phyloP scores from a whole-genome alignment of 1,284 basidiomycete genomes.

The Cerioporus squamosus region DNA sequence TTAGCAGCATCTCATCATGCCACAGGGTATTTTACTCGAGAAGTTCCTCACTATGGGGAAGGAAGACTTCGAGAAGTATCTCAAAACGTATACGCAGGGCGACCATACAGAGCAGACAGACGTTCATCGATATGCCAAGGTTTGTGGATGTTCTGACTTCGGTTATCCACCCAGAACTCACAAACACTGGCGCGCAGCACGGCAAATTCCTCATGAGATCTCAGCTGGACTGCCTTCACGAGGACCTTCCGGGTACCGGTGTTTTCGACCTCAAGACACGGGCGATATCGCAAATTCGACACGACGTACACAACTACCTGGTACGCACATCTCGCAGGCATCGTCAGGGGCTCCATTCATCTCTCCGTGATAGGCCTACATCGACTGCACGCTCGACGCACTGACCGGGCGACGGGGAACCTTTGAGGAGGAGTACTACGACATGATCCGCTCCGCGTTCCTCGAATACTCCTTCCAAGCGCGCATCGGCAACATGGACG shows the following conservation, averaged over 20 bases:
- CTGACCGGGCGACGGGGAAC: conserved; percentile 70
- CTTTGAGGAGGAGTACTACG: conserved; percentile 91
- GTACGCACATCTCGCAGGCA: conserved; percentile 39
- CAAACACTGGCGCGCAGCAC: conserved; percentile 48
- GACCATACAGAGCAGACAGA: conserved; percentile 40
- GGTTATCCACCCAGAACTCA: no score
- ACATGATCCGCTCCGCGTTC: conserved; percentile 92
- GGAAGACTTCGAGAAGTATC: conserved; percentile 68
- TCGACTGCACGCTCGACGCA: conserved; percentile 74
- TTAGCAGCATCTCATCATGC: background rate
- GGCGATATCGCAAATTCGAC: conserved; percentile 83
- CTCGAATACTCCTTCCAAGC: conserved; percentile 97
- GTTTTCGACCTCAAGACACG: conserved; percentile 98
- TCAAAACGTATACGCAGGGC: conserved; percentile 47
- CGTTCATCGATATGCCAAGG: conserved; percentile 78
- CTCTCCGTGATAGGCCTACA: conserved; percentile 60
- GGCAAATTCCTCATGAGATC: conserved; percentile 89
- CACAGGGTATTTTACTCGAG: conserved; percentile 86
- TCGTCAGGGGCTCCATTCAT: conserved; percentile 1
- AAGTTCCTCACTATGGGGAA: conserved; percentile 81
- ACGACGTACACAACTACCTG: conserved; percentile 87
- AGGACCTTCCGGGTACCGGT: conserved; percentile 83
- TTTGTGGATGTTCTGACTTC: conserved; percentile 36
- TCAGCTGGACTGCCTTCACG: conserved; percentile 89
- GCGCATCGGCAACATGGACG: conserved; percentile 97